phyloP scores from a whole-genome alignment of 495 filamentous ascomycete genomes.

The Hypoxylon subgilvum region DNA sequence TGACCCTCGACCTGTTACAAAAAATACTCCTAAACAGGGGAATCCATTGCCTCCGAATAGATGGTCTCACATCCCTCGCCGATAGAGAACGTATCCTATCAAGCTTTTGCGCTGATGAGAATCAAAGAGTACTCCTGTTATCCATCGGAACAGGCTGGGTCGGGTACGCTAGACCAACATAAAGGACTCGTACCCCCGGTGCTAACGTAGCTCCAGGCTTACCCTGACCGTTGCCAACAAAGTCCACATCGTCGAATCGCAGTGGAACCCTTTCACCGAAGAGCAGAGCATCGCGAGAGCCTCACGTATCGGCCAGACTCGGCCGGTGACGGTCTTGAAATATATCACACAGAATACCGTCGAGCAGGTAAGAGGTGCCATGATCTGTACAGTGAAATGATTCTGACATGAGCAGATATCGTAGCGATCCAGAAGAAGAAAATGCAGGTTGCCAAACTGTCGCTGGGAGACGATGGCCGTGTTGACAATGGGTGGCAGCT shows the following conservation, averaged over 20 bases:
- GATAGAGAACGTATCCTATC: not conserved
- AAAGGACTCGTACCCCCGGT: not conserved
- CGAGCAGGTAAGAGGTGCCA: constrained; percentile 48
- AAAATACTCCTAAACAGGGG: not conserved
- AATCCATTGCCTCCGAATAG: not conserved
- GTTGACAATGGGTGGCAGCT: too few species aligned
- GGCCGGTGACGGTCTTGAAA: constrained; percentile 49
- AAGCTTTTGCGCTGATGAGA: not conserved
- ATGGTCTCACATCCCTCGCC: not conserved
- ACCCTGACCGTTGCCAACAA: constrained; percentile 56
- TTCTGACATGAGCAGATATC: not conserved
- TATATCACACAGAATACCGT: constrained; percentile 55
- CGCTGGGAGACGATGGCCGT: too few species aligned
- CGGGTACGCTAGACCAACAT: constrained; percentile 44
- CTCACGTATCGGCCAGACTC: constrained; percentile 55
- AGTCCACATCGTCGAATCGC: constrained; percentile 59
- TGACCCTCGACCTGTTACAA: not conserved
- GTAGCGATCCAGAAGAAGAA: not conserved
- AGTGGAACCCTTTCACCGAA: constrained; percentile 64
- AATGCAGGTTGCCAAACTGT: not conserved
- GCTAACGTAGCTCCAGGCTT: constrained; percentile 39
- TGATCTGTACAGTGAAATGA: not conserved
- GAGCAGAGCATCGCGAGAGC: constrained; percentile 57
- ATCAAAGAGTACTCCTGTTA: constrained; percentile 52
- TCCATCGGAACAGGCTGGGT: constrained; percentile 59